Percentiles rank a stretch among this genome's conserved stretches.
phyloP scores from a whole-genome alignment of 192 early-diverging fungal species.

The Coemansia sp. region DNA sequence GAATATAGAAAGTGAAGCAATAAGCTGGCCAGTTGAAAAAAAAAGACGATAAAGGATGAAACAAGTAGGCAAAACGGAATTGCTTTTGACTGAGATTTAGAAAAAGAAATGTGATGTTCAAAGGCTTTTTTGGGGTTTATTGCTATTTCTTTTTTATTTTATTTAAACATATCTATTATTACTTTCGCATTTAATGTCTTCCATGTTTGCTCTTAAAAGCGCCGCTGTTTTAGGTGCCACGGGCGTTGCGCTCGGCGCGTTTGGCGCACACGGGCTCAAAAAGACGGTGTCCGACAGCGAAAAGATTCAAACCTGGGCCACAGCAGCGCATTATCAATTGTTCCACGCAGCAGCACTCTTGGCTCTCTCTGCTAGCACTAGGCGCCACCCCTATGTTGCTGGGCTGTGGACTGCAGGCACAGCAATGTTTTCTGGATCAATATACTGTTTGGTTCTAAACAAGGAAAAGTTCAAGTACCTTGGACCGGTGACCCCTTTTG shows the following conservation, averaged over 20 bases:
- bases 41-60: background rate
- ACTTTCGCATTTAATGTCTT: constrained; percentile 20
- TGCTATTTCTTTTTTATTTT: background rate
- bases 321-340: constrained; percentile 57
- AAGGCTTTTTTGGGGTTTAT: background rate
- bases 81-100: background rate
- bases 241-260: constrained; percentile 60
- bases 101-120: background rate
- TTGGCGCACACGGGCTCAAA: constrained; percentile 58
- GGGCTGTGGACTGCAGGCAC: constrained; percentile 55
- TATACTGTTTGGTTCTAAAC: constrained; percentile 56
- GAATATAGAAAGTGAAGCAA: constrained; percentile 2
- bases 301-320: constrained; percentile 39
- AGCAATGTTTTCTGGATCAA: constrained; percentile 55
- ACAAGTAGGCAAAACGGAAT: background rate
- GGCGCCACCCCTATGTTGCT: constrained; percentile 23
- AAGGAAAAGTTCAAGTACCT: constrained; percentile 28
- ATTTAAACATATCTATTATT: background rate
- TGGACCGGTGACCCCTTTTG: constrained; percentile 47
- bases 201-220: constrained; percentile 29
- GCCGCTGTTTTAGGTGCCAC: constrained; percentile 51
- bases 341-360: constrained; percentile 57
- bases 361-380: constrained; percentile 27
- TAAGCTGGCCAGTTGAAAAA: background rate
- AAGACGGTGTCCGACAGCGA: constrained; percentile 35